A percentile compares a stretch with the other conserved stretches of the same genome.
These are phyloP conservation scores for Stenogyne calaminthoides DNA, from an alignment of 305 asterid genomes.

Conservation along the genomic window DNA sequence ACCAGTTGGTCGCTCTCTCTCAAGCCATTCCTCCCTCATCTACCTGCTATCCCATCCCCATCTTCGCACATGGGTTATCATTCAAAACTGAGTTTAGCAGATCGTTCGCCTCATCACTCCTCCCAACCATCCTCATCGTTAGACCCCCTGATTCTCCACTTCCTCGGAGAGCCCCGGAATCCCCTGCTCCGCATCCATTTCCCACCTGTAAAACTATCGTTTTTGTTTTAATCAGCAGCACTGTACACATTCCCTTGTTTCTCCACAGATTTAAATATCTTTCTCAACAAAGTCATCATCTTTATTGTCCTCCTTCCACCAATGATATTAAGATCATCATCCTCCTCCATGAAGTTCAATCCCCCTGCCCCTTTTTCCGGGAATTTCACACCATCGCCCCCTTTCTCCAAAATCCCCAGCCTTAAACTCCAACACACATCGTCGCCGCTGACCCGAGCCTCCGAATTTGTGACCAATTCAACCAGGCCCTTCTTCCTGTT, in stretches of 20 bases:
- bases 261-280: conserved; percentile 33
- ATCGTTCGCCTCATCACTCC: conserved; percentile 92
- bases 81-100: conserved; percentile 89
- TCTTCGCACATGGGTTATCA: conserved; percentile 61
- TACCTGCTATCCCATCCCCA: conserved; percentile 73
- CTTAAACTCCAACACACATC: conserved; percentile 33
- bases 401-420: conserved; percentile 66
- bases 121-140: conserved; percentile 72
- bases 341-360: conserved; percentile 59
- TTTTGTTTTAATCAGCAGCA: conserved; percentile 24
- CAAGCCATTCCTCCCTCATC: conserved; percentile 72
- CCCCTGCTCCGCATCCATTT: conserved; percentile 31
- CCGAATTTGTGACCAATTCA: conserved; percentile 46
- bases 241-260: conserved; percentile 21
- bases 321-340: conserved; percentile 57
- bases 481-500: conserved; percentile 39
- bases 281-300: conserved; percentile 54
- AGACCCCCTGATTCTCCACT: conserved; percentile 40
- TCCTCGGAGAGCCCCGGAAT: conserved; percentile 62
- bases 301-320: conserved; percentile 64
- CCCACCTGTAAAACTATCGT: conserved; percentile 32
- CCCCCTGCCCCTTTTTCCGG: conserved; percentile 35
- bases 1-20: conserved; percentile 82
- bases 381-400: conserved; percentile 41
- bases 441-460: conserved; percentile 31